A percentile compares a stretch with the other conserved stretches of the same genome.
Evolutionary conservation across 768 basidiomycete species (phyloP).

Genomic region (Tephrocybe sp.): DNA sequence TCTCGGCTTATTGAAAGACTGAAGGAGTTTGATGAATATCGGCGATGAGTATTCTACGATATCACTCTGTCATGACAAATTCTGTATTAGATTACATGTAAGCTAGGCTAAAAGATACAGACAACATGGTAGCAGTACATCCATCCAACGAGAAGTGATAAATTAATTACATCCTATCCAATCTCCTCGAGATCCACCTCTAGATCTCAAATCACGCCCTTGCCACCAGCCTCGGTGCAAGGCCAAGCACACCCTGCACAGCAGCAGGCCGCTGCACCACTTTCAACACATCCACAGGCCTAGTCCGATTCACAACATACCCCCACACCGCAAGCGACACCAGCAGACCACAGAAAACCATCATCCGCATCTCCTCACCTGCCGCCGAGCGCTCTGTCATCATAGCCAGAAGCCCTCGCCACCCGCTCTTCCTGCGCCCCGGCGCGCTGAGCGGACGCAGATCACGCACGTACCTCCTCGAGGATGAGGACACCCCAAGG

Average conservation of each 20-base stretch:
- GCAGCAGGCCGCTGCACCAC: not conserved
- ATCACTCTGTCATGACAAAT: too few relatives aligned
- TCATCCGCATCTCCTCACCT: constrained; percentile 68
- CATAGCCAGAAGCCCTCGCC: constrained; percentile 41
- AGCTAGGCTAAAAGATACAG: not conserved
- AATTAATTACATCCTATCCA: not conserved
- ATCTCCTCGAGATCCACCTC: not conserved
- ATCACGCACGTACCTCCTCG: constrained; percentile 37
- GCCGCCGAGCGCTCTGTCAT: constrained; percentile 59
- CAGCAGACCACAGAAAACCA: constrained; percentile 51
- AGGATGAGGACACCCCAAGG: constrained; percentile 37
- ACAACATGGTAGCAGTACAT: not conserved
- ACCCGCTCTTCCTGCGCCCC: constrained; percentile 37
- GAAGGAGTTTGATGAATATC: too few relatives aligned
- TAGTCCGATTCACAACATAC: constrained; percentile 25
- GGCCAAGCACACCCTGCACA: constrained; percentile 6
- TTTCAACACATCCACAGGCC: not conserved
- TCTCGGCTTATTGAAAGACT: too few relatives aligned
- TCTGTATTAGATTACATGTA: constrained; percentile 7
- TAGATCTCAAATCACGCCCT: constrained; percentile 9
- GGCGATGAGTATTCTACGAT: too few relatives aligned
- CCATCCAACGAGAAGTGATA: not conserved
- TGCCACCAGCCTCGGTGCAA: constrained; percentile 3
- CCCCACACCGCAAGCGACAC: constrained; percentile 53
- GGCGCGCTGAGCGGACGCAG: constrained; percentile 40